Evolutionary conservation across 306 rosid species (phyloP).

Genomic region (Pyrus betulifolia): DNA sequence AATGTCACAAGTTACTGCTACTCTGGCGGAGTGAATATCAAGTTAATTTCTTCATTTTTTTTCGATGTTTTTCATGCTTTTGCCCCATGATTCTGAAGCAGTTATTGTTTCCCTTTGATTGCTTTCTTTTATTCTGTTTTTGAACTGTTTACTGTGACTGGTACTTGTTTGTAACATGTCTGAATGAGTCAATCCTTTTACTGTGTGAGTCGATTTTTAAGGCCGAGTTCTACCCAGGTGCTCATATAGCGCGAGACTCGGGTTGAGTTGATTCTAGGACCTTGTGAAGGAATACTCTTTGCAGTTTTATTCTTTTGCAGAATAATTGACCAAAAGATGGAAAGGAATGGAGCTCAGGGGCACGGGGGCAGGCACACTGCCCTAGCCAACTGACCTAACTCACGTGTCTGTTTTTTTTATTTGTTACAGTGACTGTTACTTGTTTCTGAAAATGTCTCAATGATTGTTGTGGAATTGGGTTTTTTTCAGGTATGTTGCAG

Average conservation of each 20-base stretch:
- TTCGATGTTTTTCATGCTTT: not conserved
- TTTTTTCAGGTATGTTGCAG: slow-evolving; percentile 77
- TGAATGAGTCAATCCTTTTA: not conserved
- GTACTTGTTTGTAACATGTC: not conserved
- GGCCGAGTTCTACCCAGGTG: no score
- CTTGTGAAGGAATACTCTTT: no score
- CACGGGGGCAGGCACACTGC: not conserved
- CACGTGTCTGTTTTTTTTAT: not conserved
- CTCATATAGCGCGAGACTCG: no score
- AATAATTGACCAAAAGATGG: no score
- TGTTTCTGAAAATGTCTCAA: not conserved
- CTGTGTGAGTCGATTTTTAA: not conserved
- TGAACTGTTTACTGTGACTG: not conserved
- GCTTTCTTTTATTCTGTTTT: not conserved
- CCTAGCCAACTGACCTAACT: not conserved
- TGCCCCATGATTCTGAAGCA: not conserved
- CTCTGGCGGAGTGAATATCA: slow-evolving; percentile 81
- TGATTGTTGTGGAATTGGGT: slow-evolving; percentile 7
- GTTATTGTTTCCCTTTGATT: not conserved
- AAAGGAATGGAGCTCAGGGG: no score
- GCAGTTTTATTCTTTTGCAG: no score
- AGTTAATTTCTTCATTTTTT: slow-evolving; percentile 44
- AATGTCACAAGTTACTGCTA: slow-evolving; percentile 67
- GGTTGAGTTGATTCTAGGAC: no score
- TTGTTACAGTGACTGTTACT: not conserved